Evolutionary conservation across 176 grass and related monocot genomes (phyloP), one percentile per base, ranked within the genome.

Genomic region (Bromus sterilis): DNA sequence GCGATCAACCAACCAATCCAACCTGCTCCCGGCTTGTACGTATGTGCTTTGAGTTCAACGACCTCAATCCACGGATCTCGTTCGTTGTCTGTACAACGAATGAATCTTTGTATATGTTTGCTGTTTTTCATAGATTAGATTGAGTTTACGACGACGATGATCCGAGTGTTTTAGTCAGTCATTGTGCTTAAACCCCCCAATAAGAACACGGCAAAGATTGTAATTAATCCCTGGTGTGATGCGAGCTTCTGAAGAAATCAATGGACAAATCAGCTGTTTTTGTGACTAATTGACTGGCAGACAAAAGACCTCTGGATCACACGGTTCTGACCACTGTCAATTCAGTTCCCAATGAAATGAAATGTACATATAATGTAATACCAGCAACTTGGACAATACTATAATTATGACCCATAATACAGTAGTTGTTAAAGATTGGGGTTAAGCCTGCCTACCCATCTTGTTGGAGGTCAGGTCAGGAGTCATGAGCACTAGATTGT

Each of bases 31-130:
- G 20, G 2, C 48, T 7, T 51, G 18, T 51, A 51, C 48, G 18
- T 51, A 51, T 51, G 48, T 6, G 48, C 48, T 51, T 51, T 6
- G n/a, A 6, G 35, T 36, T 36, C 35, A 36, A 36, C 35, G 35
- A 36, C 35, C 36, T 7, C 48, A 51, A 21, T 16, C 49, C 49
- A 53, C 49, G 49, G 7, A 8, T 53, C 49, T 9, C 18, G 2
- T 42, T 25, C 7, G 35, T 20, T 15, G 57, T 29, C 23, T 79
- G 56, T 63, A 16, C 36, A 68, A 10, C 30, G 31, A 39, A 48
- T 12, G 41, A 61, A 70, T 23, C 64, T 53, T 10, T 82, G 86
- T 87, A 87, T 25, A 87, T 87, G 79, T 21, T 56, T 32, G 57
- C 25, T 4, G 40, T n/a, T 20, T 31, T 77, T 51, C 24, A 78